Base-by-base conservation (phyloP, 2,329 filamentous ascomycete genomes). In the Exophiala aquamarina region DNA sequence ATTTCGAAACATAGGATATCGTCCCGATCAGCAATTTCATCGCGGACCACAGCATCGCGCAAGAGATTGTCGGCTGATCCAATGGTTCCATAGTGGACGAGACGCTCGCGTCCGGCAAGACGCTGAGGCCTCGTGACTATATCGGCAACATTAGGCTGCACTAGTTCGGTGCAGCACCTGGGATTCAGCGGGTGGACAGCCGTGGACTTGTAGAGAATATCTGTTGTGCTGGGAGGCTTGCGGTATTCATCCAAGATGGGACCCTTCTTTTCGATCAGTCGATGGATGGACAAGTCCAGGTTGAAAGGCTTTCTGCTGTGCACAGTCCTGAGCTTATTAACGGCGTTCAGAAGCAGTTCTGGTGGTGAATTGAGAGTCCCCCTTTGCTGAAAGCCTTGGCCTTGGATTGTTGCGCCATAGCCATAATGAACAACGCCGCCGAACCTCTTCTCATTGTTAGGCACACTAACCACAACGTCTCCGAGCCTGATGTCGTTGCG, bases 401-500 rank as follows among this genome's bases (percentile, higher is more conserved):
- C 47, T 6, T 17, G 37, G 1, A 59, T 5, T 1, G 44, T 31
- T n/a, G 8, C 8, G 26, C 11, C 37, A 19, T 10, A 41, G 29
- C 19, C 10, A 18, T 44, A 46, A 10, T 59, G 56, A 14, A 63
- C 42, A 3, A 63, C 57, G 20, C 59, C 62, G 14, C 59, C 44
- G 19, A 9, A 45, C 9, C 19, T 45, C 8, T 44, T 20, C 3
- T 50, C 29, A 5, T 42, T 44, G n/a, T 47, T 32, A 4, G 43
- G 55, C 23, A 36, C 15, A 18, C 49, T 50, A 11, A 52, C 20
- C 0, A 64, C 61, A 6, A 65, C 46, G 50, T 65, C 63, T 1
- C 63, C 61, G 2, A 63, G 44, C 4, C 61, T 59, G 23, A 63
- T 51, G 41, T 63, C 58, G 11, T 15, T 49, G 13, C 11, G 28